Base-by-base conservation (phyloP, 768 basidiomycete genomes). In the Agrocybe praecox region DNA sequence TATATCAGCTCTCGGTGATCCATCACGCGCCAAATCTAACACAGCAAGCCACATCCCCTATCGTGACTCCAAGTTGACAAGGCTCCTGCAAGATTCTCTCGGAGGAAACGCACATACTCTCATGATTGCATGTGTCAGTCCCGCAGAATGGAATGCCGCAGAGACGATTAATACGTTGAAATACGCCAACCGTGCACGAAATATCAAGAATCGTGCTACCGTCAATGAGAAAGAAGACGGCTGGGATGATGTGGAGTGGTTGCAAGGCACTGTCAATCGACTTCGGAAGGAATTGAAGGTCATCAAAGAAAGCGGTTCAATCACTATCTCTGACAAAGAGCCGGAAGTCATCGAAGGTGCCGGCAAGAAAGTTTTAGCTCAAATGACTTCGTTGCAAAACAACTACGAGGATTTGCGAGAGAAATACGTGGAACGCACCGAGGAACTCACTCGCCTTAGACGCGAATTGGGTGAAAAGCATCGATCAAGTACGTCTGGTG, bases 81-180 rank as follows among this genome's bases (percentile, higher is more conserved):
- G 96, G 34, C 83, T 97, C 46, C 78, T 97, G 2, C 94, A 97
- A 87, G 96, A 98, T 71, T 96, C 94, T 10, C 84, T 99, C 11
- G 97, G 97, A 34, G 97, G 97, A 45, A 99, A 98, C 73, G 90
- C 96, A 1, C 92, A 96, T 65, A 98, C 97, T 11, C 87, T 98
- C 63, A 99, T 99, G 97, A 94, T 99, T 60, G 97, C 97, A 17
- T 99, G 96, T 70, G 92, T 97, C 59, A 96, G 94, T 64, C 90
- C 94, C 14, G 92, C 94, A 1, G 97, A 99, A 73, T 96, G 87
- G 86, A 99, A 99, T 71, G 83, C 90, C 2, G 87, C 80, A 57
- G 97, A 99, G 74, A 99, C 97, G 0, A 80, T 98, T 57, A 94
- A 94, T 68, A 96, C 94, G 14, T 79, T 98, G 70, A 97, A 97